Evolutionary conservation across 305 asterid species (phyloP).

Genomic region (Rubia balearica): DNA sequence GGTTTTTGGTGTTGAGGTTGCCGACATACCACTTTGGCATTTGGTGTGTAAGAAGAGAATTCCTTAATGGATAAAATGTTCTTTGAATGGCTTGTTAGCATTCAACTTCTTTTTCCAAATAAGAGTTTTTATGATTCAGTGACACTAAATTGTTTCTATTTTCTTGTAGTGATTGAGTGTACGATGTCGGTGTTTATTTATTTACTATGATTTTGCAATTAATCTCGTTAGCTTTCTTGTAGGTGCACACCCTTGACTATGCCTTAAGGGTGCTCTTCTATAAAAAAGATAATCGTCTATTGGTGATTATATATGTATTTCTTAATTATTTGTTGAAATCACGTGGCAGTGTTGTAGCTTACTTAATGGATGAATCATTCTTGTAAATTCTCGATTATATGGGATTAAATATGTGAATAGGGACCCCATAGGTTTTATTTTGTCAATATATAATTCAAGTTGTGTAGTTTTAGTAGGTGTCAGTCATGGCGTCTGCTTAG

Average conservation of each 20-base stretch:
- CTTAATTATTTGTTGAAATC: too few relatives aligned
- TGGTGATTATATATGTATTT: too few relatives aligned
- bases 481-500: too few relatives aligned
- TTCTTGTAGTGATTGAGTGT: not conserved
- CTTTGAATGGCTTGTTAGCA: not conserved
- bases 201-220: not conserved
- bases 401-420: too few relatives aligned
- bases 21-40: constrained; percentile 2
- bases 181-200: not conserved
- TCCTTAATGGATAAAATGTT: not conserved
- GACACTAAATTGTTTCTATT: not conserved
- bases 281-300: too few relatives aligned
- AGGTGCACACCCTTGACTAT: not conserved
- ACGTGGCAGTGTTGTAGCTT: too few relatives aligned
- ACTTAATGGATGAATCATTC: too few relatives aligned
- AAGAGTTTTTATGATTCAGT: not conserved
- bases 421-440: too few relatives aligned
- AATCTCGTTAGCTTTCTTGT: not conserved
- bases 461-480: too few relatives aligned
- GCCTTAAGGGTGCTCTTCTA: not conserved
- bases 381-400: too few relatives aligned
- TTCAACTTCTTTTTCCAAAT: too few relatives aligned
- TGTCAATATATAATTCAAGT: too few relatives aligned
- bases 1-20: not conserved
- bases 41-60: not conserved